Base-by-base conservation (phyloP, 2,329 filamentous ascomycete genomes). In the Dryadomyces quercus-mongolicae region DNA sequence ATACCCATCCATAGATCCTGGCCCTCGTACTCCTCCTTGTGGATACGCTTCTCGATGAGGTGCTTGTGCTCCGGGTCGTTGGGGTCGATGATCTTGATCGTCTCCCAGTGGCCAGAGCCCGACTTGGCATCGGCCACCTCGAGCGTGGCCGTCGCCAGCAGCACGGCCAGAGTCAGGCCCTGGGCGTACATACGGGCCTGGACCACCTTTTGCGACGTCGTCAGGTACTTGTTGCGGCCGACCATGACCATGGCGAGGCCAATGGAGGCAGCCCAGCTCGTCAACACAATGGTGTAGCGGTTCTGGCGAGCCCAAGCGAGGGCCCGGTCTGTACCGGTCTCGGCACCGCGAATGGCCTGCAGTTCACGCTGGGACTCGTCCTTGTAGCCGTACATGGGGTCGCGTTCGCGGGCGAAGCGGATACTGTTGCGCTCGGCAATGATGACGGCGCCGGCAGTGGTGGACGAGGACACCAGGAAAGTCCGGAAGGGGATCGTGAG, bases 141-240 rank as follows among this genome's bases (percentile, higher is more conserved):
- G 62, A 96, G 86, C 12, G 82, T 86, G 49, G 92, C 89, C 36
- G 83, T 86, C 55, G 88, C 82, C 65, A 95, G 79, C 55, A 96
- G 75, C 52, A 95, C 88, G 59, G 85, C 86, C 49, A 96, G 74
- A 5, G 91, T 95, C 62, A 95, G 73, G 6, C 87, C 89, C 74
- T 96, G 91, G 3, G 91, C 91, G 70, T 95, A 95, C 60, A 96
- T 86, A 79, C 91, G 85, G 22, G 90, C 91, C 76, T 96, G 91
- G 16, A 96, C 91, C 21, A 96, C 73, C 77, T 95, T 95, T 75
- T 96, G 91, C 57, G 79, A 73, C 2, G 82, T 84, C 51, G 78
- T 81, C 49, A 95, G 75, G 66, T 84, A 87, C 60, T 80, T 83
- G 67, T 88, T 88, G 59, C 88, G 81, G 64, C 85, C 82, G 59